phyloP scores from a whole-genome alignment of 306 rosid genomes.

The Trifolium repens region DNA sequence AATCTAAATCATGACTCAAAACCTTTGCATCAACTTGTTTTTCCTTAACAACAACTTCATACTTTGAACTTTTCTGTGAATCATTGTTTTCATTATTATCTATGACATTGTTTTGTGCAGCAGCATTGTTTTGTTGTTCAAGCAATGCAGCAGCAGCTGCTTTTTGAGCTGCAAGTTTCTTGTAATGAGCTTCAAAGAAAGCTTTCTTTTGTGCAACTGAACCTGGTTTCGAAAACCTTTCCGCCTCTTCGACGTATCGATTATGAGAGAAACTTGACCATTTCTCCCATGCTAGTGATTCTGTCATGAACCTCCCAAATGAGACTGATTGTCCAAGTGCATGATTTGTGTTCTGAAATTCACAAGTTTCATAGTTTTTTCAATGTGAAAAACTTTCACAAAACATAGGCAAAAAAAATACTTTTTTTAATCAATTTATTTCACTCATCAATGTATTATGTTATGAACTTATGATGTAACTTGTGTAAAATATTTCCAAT shows the following conservation, averaged over 20 bases:
- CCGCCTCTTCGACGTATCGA: slow-evolving; percentile 96
- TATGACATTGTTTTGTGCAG: slow-evolving; percentile 38
- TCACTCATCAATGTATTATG: slow-evolving; percentile 16
- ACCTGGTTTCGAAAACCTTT: slow-evolving; percentile 78
- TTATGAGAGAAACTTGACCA: slow-evolving; percentile 87
- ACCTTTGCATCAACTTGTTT: slow-evolving; percentile 47
- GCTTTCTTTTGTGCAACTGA: slow-evolving; percentile 99
- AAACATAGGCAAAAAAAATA: no score
- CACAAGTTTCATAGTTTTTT: slow-evolving; percentile 51
- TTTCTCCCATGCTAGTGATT: slow-evolving; percentile 86
- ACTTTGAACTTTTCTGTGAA: slow-evolving; percentile 36
- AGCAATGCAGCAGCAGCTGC: slow-evolving; percentile 70
- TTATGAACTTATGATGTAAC: neutral
- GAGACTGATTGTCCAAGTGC: slow-evolving; percentile 87
- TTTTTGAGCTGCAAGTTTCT: slow-evolving; percentile 84
- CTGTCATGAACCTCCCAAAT: slow-evolving; percentile 86
- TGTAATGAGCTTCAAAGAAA: slow-evolving; percentile 98
- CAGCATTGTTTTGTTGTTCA: slow-evolving; percentile 68
- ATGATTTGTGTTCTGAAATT: slow-evolving; percentile 71
- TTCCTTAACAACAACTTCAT: slow-evolving; percentile 39
- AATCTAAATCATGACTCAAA: slow-evolving; percentile 19
- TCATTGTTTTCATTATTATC: neutral
- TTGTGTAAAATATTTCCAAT: no score
- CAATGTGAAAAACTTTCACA: slow-evolving; percentile 45
- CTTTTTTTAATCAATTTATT: slow-evolving; percentile 48